Conservation (phyloP, 495 filamentous ascomycete species). For the Apodospora peruviana region DNA sequence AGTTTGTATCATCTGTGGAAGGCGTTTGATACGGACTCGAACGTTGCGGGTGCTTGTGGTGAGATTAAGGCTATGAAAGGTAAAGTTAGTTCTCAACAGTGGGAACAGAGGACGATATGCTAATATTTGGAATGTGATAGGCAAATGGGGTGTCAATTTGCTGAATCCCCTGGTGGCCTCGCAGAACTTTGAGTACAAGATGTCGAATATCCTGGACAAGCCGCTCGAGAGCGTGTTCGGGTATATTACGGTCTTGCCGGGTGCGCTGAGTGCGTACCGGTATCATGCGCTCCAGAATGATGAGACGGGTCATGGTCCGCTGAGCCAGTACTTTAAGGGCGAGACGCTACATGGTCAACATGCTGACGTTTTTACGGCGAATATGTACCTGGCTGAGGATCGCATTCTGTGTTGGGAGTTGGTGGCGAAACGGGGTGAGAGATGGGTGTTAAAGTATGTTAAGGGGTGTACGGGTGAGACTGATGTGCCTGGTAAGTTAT, state of each 20-base stretch:
- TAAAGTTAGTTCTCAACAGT: neutral
- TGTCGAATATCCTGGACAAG: conserved; percentile 98
- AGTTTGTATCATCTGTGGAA: conserved; percentile 99
- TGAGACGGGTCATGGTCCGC: conserved; percentile 85
- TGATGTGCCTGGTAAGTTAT: conserved; percentile 79
- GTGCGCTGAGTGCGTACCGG: conserved; percentile 89
- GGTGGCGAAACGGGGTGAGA: conserved; percentile 88
- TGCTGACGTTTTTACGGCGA: conserved; percentile 97
- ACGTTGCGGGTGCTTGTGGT: conserved; percentile 90
- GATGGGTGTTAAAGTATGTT: conserved; percentile 97
- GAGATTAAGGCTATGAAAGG: conserved; percentile 95
- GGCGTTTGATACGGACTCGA: conserved; percentile 95
- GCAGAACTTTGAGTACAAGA: conserved; percentile 99
- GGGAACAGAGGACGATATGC: too few species aligned
- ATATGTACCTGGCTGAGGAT: conserved; percentile 99
- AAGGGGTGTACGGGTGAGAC: conserved; percentile 94
- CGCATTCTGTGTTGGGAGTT: conserved; percentile 99
- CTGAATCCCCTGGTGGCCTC: conserved; percentile 93
- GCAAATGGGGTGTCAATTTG: conserved; percentile 72
- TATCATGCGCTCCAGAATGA: conserved; percentile 98
- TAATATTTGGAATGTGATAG: too few species aligned
- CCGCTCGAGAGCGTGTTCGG: conserved; percentile 96
- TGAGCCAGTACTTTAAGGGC: conserved; percentile 99
- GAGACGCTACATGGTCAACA: conserved; percentile 95
- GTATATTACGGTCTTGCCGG: conserved; percentile 94